These are phyloP conservation scores for Davidsoniella neocaledoniae DNA, from an alignment of 2,329 filamentous ascomycete genomes.

Conservation along the genomic window DNA sequence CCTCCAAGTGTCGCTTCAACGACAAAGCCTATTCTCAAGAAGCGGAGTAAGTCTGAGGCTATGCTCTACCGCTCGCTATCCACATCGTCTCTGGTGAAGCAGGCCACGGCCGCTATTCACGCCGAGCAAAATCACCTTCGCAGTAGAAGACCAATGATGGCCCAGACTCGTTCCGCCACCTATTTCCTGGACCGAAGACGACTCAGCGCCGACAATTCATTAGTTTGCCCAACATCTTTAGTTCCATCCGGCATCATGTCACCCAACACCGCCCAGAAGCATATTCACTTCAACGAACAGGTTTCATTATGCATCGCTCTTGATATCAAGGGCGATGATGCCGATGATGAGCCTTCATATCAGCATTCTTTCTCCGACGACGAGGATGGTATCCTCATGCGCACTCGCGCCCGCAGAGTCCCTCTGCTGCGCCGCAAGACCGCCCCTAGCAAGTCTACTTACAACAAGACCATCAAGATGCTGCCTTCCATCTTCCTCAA, in stretches of 20 bases:
- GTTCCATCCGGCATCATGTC: slow-evolving; percentile 53
- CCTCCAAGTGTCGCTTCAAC: slow-evolving; percentile 47
- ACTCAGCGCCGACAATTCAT: slow-evolving; percentile 16
- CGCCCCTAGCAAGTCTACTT: slow-evolving; percentile 23
- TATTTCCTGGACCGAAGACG: slow-evolving; percentile 25
- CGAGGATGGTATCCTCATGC: slow-evolving; percentile 75
- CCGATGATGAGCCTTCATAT: slow-evolving; percentile 24
- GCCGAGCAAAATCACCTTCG: slow-evolving; percentile 52
- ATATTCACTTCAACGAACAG: slow-evolving; percentile 93
- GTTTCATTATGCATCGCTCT: slow-evolving; percentile 93
- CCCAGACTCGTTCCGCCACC: not conserved
- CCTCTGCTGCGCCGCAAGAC: slow-evolving; percentile 32
- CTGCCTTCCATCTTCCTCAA: slow-evolving; percentile 79
- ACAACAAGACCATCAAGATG: slow-evolving; percentile 76
- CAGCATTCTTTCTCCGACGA: slow-evolving; percentile 27
- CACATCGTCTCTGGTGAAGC: slow-evolving; percentile 73
- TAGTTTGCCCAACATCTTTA: slow-evolving; percentile 29
- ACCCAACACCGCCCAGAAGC: slow-evolving; percentile 52
- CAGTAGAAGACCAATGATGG: slow-evolving; percentile 36
- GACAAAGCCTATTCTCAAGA: slow-evolving; percentile 90
- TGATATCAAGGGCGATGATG: slow-evolving; percentile 65
- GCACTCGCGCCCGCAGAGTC: slow-evolving; percentile 37
- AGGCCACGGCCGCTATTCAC: slow-evolving; percentile 72
- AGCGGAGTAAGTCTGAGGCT: slow-evolving; percentile 86
- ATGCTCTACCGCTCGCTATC: slow-evolving; percentile 85